Evolutionary conservation across 2,329 filamentous ascomycete genomes (phyloP).

Genomic region (Ophiocordyceps unilateralis): DNA sequence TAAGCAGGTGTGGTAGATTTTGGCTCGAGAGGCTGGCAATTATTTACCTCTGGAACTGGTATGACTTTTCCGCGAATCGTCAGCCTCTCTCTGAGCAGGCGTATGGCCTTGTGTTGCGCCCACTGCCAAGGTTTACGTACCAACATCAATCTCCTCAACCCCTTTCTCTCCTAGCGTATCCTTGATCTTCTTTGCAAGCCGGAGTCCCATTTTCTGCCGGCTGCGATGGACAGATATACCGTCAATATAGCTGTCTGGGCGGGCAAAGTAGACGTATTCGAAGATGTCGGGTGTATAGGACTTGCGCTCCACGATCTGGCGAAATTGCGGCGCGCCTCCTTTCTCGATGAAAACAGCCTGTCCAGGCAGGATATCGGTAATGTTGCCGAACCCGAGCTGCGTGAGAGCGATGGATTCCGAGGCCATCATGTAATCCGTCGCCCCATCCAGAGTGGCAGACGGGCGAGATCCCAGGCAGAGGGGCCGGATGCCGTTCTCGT

Average conservation of each 20-base stretch:
- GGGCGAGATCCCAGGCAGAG: slow-evolving; percentile 61
- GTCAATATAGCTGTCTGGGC: slow-evolving; percentile 69
- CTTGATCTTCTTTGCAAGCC: slow-evolving; percentile 58
- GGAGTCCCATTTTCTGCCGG: slow-evolving; percentile 72
- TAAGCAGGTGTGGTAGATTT: background rate
- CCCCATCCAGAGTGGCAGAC: slow-evolving; percentile 41
- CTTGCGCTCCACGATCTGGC: slow-evolving; percentile 50
- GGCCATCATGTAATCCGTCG: slow-evolving; percentile 76
- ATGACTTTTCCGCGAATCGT: slow-evolving; percentile 29
- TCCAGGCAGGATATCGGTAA: slow-evolving; percentile 64
- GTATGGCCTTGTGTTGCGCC: background rate
- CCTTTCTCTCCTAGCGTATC: slow-evolving; percentile 49
- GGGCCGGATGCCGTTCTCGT: slow-evolving; percentile 50
- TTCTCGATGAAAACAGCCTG: slow-evolving; percentile 77
- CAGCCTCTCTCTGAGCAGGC: background rate
- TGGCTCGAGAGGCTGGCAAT: background rate
- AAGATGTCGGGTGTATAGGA: slow-evolving; percentile 66
- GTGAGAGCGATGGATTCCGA: slow-evolving; percentile 74
- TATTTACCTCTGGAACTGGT: slow-evolving; percentile 38
- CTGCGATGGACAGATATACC: slow-evolving; percentile 75
- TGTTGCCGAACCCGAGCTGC: slow-evolving; percentile 63
- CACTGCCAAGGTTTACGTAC: background rate
- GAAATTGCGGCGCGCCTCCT: slow-evolving; percentile 54
- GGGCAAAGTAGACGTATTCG: slow-evolving; percentile 75
- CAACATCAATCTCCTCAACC: slow-evolving; percentile 62